These are phyloP conservation scores for Thermothelomyces thermophilus DNA, from an alignment of 2,329 filamentous ascomycete species.

Conservation along the genomic window DNA sequence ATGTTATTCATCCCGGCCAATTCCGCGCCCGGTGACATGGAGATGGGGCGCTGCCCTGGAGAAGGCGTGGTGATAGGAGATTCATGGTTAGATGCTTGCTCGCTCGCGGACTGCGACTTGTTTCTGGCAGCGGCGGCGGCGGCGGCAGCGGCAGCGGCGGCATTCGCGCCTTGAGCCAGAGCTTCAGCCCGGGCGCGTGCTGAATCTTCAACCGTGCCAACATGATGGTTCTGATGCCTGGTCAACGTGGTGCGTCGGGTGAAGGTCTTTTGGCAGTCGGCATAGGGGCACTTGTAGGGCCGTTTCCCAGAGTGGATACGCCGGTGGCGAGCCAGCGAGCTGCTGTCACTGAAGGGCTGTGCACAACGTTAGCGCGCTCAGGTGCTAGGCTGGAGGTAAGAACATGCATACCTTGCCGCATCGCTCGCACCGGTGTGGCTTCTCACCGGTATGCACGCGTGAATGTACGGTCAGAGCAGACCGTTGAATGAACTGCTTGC, in stretches of 20 bases:
- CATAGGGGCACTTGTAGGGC: slow-evolving; percentile 95
- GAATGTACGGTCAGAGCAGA: slow-evolving; percentile 93
- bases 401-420: slow-evolving; percentile 74
- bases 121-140: slow-evolving; percentile 25
- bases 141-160: slow-evolving; percentile 28
- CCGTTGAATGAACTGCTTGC: slow-evolving; percentile 95
- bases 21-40: slow-evolving; percentile 72
- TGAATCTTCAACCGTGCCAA: slow-evolving; percentile 89
- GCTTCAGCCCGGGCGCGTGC: slow-evolving; percentile 83
- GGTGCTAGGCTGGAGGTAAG: fast-evolving
- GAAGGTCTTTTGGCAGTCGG: slow-evolving; percentile 97
- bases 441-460: slow-evolving; percentile 94
- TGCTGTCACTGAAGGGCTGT: slow-evolving; percentile 93
- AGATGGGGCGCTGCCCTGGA: slow-evolving; percentile 69
- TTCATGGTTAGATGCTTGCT: slow-evolving; percentile 62
- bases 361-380: slow-evolving; percentile 9
- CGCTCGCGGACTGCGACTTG: slow-evolving; percentile 58
- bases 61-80: slow-evolving; percentile 75
- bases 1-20: slow-evolving; percentile 63
- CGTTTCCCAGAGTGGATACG: slow-evolving; percentile 93
- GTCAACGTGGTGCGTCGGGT: slow-evolving; percentile 92
- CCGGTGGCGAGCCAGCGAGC: slow-evolving; percentile 85
- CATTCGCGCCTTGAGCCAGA: slow-evolving; percentile 50
- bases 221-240: slow-evolving; percentile 92
- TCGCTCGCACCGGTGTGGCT: slow-evolving; percentile 94